Evolutionary conservation across 257 asterid species (phyloP), one percentile per base, ranked within the genome.

Genomic region (Avicennia marina): DNA sequence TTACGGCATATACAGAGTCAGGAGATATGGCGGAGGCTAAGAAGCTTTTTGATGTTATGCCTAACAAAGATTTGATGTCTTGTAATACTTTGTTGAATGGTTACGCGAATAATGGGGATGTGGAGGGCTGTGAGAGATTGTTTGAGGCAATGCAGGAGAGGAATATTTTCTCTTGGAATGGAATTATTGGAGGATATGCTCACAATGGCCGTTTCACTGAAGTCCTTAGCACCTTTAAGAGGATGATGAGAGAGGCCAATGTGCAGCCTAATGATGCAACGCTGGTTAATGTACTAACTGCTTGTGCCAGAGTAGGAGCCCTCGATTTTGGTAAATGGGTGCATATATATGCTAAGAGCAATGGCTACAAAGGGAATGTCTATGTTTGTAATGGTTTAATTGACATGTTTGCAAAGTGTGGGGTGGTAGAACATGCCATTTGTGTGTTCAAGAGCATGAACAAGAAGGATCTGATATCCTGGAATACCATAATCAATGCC

Each of bases 131-230:
- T 51, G 83, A 77, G 76, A 70, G 40, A 21, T 57, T 87, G 41
- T 90, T 90, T 2, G 74, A 85, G 26, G 52, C 68, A 10, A 90
- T 90, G 95, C 64, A 50, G 6, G 83, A 73, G 34, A 81, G 69
- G 59, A 83, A 87, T 67, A 74, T 81, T 11, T 90, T 87, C 76
- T 82, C 98, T 7, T 90, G 98, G 98, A 90, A 90, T 62, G 94
- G 80, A 15, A 59, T 90, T 60, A 81, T 90, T 17, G 87, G 82
- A 63, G 96, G 91, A 11, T 90, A 90, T 36, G 82, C 82, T 36
- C 87, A 68, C 33, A 70, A 67, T 56, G 75, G 78, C 11, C 60
- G 43, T 32, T 85, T 68, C 58, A 7, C 16, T 11, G 68, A 85
- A 41, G 93, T 81, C 62, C 77, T 90, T 54, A 54, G 46, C 51